Evolutionary conservation across 352 stramenopile species (phyloP), one percentile per base, ranked within the genome.

Genomic region (Phytophthora pistaciae): DNA sequence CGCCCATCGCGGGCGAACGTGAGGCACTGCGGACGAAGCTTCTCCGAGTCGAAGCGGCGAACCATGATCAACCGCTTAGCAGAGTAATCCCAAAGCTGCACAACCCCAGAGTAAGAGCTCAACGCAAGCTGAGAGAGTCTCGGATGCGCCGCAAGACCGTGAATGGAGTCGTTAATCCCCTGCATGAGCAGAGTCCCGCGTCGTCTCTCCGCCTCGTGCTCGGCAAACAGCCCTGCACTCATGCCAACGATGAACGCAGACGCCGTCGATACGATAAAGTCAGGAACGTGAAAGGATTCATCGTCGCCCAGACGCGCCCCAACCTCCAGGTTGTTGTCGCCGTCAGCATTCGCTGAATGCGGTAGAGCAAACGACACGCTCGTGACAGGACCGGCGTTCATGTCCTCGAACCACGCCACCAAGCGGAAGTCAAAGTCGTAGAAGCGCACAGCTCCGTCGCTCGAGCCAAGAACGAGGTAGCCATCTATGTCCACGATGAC

Each of bases 371-470:
- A 98, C 14, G 93, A 98, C 16, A 98, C 79, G 33, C 88, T 96
- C 6, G 78, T 94, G 53, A 98, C 82, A 0, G 91, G 75, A 0
- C 95, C 95, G 31, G 93, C 93, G 57, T 96, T 94, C 36, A 98
- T 84, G 62, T 98, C 94, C 72, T 98, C 95, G 60, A 96, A 98
- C 93, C 94, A 98, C 14, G 94, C 91, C 25, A 97, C 84, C 18
- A 98, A 83, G 27, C 95, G 89, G 50, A 98, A 97, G 55, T 96
- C 91, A 74, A 96, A 96, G 79, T 98, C 94, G 68, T 97, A 98
- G 72, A 98, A 97, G 7, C 95, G 88, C 16, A 98, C 91, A 8
- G 87, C 85, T 21, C 95, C 95, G 63, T 98, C 95, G 36, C 81
- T 92, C 11, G 88, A 94, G 9, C 89, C 95, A 21, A 98, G 72